These are phyloP conservation scores for Magnaporthiopsis rhizophila DNA, from an alignment of 2,329 filamentous ascomycete genomes.

Conservation along the genomic window DNA sequence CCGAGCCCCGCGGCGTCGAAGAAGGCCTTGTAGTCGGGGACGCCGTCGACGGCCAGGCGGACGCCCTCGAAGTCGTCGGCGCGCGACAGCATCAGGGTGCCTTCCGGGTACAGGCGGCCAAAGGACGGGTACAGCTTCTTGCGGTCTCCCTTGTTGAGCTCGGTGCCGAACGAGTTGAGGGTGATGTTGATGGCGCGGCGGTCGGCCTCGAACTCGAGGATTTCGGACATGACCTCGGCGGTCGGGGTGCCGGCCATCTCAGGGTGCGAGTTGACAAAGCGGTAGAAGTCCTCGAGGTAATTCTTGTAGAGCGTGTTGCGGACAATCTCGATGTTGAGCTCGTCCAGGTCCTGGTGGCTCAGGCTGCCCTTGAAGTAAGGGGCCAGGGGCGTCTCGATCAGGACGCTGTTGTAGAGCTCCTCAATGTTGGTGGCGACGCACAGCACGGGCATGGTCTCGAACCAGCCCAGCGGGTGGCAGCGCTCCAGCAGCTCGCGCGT, in stretches of 20 bases:
- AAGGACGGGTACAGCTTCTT: slow-evolving; percentile 95
- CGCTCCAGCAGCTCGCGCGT: slow-evolving; percentile 90
- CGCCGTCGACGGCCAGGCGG: slow-evolving; percentile 83
- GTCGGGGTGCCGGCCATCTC: slow-evolving; percentile 86
- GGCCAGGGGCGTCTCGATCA: slow-evolving; percentile 93
- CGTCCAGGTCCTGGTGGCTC: slow-evolving; percentile 93
- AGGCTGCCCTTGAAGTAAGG: slow-evolving; percentile 96
- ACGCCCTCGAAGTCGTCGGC: slow-evolving; percentile 95
- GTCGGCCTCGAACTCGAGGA: slow-evolving; percentile 94
- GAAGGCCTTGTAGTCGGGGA: slow-evolving; percentile 89
- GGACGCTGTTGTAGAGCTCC: slow-evolving; percentile 94
- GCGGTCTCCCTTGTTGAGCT: slow-evolving; percentile 85
- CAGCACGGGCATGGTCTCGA: slow-evolving; percentile 96
- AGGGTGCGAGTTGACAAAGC: slow-evolving; percentile 83
- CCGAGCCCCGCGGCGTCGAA: slow-evolving; percentile 84
- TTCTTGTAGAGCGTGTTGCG: slow-evolving; percentile 99
- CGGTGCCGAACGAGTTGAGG: slow-evolving; percentile 95
- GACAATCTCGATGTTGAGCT: slow-evolving; percentile 98
- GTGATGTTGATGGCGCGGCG: slow-evolving; percentile 98
- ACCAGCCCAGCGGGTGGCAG: slow-evolving; percentile 96
- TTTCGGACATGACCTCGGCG: slow-evolving; percentile 89
- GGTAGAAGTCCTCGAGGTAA: slow-evolving; percentile 95
- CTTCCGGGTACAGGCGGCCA: slow-evolving; percentile 86
- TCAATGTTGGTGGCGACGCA: slow-evolving; percentile 98
- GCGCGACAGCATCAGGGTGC: slow-evolving; percentile 86